phyloP scores from a whole-genome alignment of 176 grass and related monocot genomes.

The Carex littledalei region DNA sequence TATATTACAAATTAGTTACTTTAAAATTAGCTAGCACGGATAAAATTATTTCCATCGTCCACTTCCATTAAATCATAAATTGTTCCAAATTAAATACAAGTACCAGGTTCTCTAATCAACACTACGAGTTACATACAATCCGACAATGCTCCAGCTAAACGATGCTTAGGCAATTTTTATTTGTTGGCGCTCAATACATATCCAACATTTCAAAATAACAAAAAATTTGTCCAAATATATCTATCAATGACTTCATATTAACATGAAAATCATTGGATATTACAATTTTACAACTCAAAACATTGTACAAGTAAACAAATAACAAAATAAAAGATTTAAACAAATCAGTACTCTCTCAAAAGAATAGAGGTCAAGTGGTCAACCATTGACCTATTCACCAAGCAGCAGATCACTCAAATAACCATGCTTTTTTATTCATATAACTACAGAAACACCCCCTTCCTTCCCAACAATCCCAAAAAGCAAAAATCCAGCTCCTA shows the following conservation, averaged over 20 bases:
- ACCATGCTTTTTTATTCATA: slow-evolving; percentile 5
- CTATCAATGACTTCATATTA: background rate
- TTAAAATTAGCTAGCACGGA: too few species aligned
- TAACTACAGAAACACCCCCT: background rate
- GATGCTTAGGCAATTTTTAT: too few species aligned
- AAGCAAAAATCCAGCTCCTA: background rate
- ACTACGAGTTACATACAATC: too few species aligned
- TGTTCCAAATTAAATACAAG: too few species aligned
- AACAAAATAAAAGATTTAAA: background rate
- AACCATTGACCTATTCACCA: background rate
- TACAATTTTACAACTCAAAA: slow-evolving; percentile 1
- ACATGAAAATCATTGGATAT: background rate
- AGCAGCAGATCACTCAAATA: background rate
- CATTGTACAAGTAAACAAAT: background rate
- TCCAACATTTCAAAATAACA: background rate
- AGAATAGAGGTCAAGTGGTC: background rate
- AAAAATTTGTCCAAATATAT: background rate
- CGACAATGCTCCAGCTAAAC: too few species aligned
- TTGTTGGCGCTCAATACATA: background rate
- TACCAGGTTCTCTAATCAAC: too few species aligned
- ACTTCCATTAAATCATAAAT: too few species aligned
- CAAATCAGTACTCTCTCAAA: background rate
- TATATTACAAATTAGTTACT: too few species aligned
- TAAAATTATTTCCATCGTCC: too few species aligned
- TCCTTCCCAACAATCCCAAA: background rate